Base-by-base conservation (phyloP, 306 rosid genomes). In the Quercus bicolor region DNA sequence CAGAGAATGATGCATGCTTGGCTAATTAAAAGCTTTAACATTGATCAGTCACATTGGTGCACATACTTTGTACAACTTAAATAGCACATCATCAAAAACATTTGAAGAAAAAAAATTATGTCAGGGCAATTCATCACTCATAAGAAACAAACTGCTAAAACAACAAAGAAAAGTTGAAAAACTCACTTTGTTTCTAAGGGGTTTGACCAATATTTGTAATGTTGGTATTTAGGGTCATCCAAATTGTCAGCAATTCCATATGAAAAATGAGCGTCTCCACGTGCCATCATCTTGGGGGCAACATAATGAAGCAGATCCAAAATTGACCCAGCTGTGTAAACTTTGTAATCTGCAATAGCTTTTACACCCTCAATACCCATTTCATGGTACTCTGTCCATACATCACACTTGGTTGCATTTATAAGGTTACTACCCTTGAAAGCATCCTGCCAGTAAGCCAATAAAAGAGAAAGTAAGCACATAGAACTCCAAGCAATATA, bases 251-350 rank as follows among this genome's bases (percentile, higher is more conserved):
- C 97, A 81, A 92, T 88, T 76, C 93, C 97, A 57, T 88, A 69
- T 5, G 97, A 92, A 87, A 88, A 92, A 87, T 92, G 94, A 77
- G 84, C 88, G 77, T 72, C 88, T 68, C 97, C 97, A 29, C 97
- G 97, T 29, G 86, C 83, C 94, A 92, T 92, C 90, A 92, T 75
- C 89, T 90, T 92, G 37, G 97, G 97, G 43, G 93, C 97, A 56
- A 90, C 97, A 81, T 57, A 90, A 19, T 72, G 86, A 78, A 92
- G 91, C 75, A 92, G 88, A 87, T 92, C 92, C 87, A 91, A 80
- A 77, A 88, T 52, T 78, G 90, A 87, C 56, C 72, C 84, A 37
- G 92, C 86, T 1, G 97, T 89, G 86, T 86, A 93, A 74, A 87
- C 81, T 83, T 88, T 93, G 85, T 86, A 88, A 82, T 91, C 94